Evolutionary conservation across 306 rosid genomes (phyloP).

Genomic region (Spatholobus suberectus): DNA sequence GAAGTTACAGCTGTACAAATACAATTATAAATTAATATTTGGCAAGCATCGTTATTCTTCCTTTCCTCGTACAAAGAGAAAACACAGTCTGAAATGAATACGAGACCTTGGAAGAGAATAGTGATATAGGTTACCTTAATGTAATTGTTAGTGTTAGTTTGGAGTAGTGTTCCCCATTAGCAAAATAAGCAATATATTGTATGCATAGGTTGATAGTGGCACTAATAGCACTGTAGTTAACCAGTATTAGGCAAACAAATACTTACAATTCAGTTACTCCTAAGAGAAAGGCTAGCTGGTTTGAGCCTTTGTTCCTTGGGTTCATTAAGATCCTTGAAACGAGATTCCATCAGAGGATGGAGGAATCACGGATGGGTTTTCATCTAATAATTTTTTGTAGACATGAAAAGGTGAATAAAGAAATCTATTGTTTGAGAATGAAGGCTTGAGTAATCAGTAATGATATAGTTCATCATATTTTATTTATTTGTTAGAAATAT

Average conservation of each 20-base stretch:
- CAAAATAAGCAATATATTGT: conserved; percentile 54
- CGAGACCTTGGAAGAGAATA: neutral
- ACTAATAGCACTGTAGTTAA: too few species aligned
- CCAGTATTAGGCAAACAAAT: neutral
- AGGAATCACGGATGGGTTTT: neutral
- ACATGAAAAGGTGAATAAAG: neutral
- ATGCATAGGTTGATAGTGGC: conserved; percentile 14
- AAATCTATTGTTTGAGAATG: too few species aligned
- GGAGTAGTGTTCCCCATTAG: conserved; percentile 57
- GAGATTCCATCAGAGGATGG: neutral
- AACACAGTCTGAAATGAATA: neutral
- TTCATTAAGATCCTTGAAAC: neutral
- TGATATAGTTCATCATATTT: conserved; percentile 5
- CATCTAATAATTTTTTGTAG: neutral
- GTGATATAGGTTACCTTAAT: neutral
- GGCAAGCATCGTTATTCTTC: too few species aligned
- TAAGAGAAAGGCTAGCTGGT: neutral
- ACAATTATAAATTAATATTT: too few species aligned
- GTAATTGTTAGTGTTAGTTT: conserved; percentile 47
- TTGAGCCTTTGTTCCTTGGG: neutral
- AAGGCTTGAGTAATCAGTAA: conserved; percentile 25
- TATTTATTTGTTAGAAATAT: conserved; percentile 4
- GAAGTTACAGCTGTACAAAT: too few species aligned
- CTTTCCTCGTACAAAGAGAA: too few species aligned
- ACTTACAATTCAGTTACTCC: neutral